A percentile compares a stretch with the other conserved stretches of the same genome.
These are phyloP conservation scores for Cryptomeria japonica DNA, from an alignment of 75 land plant species.

Conservation along the genomic window DNA sequence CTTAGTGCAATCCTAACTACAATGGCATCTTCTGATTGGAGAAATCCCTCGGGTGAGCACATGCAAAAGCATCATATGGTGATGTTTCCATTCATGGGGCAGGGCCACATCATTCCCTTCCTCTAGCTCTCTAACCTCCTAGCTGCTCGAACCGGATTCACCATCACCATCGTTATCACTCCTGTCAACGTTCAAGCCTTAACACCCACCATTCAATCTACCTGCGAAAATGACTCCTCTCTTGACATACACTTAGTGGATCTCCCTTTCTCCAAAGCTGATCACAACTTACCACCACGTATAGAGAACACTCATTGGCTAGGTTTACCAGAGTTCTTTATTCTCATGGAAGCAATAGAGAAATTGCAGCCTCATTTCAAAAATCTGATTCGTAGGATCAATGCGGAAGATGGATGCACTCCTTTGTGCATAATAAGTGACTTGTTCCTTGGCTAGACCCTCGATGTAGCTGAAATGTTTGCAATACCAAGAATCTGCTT, in stretches of 20 bases:
- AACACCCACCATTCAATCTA: slow-evolving; percentile 17
- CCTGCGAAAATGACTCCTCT: not conserved
- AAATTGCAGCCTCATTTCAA: not conserved
- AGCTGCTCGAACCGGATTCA: slow-evolving; percentile 1
- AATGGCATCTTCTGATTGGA: not conserved
- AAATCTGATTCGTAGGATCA: not conserved
- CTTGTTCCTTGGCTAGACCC: slow-evolving; percentile 22
- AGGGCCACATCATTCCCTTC: slow-evolving; percentile 47
- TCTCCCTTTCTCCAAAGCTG: slow-evolving; percentile 12
- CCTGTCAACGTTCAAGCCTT: slow-evolving; percentile 32
- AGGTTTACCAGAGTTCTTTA: not conserved
- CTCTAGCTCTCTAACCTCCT: slow-evolving; percentile 21
- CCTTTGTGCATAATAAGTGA: slow-evolving; percentile 30
- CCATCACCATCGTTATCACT: slow-evolving; percentile 29
- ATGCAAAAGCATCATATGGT: slow-evolving; percentile 11
- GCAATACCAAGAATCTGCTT: slow-evolving; percentile 21
- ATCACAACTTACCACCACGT: slow-evolving; percentile 27
- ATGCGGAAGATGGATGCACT: not conserved
- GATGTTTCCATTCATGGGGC: slow-evolving; percentile 32
- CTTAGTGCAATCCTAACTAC: not conserved
- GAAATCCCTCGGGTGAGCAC: not conserved
- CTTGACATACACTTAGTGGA: not conserved
- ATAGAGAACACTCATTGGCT: not conserved
- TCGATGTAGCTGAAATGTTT: slow-evolving; percentile 15
- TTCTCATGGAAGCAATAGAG: slow-evolving; percentile 1